A percentile compares a stretch with the other conserved stretches of the same genome.
These are phyloP conservation scores for Candolleomyces efflorescens DNA, from an alignment of 768 basidiomycete genomes.

Conservation along the genomic window DNA sequence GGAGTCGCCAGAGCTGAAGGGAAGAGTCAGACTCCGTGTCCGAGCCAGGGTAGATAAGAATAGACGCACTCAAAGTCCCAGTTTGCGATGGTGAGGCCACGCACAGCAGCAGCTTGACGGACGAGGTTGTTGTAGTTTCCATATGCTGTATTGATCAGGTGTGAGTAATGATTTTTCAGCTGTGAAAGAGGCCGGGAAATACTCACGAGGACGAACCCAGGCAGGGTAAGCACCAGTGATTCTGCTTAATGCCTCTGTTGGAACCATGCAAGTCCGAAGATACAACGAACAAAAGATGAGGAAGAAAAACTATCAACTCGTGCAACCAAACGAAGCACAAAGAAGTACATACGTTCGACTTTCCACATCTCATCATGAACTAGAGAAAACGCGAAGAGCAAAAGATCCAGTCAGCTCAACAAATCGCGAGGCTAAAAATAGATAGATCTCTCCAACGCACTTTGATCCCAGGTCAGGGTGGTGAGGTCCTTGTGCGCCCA, in stretches of 20 bases:
- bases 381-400: slow-evolving; percentile 4
- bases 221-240: slow-evolving; percentile 34
- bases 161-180: neutral
- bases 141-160: slow-evolving; percentile 27
- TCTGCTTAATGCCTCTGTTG: slow-evolving; percentile 27
- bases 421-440: neutral
- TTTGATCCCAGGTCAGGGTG: slow-evolving; percentile 26
- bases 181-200: neutral
- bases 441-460: slow-evolving; percentile 18
- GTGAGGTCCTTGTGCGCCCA: slow-evolving; percentile 37
- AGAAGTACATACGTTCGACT: slow-evolving; percentile 26
- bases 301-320: neutral
- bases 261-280: neutral
- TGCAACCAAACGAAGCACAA: neutral
- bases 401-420: neutral
- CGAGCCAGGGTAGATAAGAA: too few species aligned
- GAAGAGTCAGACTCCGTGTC: neutral
- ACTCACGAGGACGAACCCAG: slow-evolving; percentile 35
- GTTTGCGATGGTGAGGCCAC: slow-evolving; percentile 26
- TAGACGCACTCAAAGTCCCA: slow-evolving; percentile 37
- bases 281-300: neutral
- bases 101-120: slow-evolving; percentile 23
- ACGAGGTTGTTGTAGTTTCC: slow-evolving; percentile 39
- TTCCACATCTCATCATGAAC: slow-evolving; percentile 33
- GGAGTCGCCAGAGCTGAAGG: slow-evolving; percentile 33